Base-by-base conservation (phyloP, 192 early-diverging fungal genomes). In the Chytriomyces hyalinus region DNA sequence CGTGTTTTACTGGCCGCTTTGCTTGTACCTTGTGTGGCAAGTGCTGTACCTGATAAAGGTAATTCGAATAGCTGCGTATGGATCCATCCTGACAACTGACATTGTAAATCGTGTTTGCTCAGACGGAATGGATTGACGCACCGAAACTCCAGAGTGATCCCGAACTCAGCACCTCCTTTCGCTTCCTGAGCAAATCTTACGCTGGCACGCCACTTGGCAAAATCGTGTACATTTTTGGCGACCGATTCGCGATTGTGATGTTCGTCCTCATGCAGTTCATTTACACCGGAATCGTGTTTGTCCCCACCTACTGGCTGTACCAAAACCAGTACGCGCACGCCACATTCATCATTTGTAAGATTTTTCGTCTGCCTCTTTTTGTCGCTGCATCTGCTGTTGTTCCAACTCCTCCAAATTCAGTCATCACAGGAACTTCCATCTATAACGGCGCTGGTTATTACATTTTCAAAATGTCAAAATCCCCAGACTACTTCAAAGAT, bases 381-480 rank as follows among this genome's bases (percentile, higher is more conserved):
- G 36, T 36, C 36, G 36, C 36, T 4, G 36, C 4, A 36, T 36
- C 36, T 36, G 36, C 36, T 4, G 4, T 36, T 36, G 36, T 36
- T 36, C 36, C 36, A 36, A 36, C 36, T 36, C 36, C 36, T 36
- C 36, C 36, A 36, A 36, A 28, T 24, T 17, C 53, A 75, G 61
- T 48, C 24, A 75, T 75, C 11, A 64, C 63, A 6, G 36, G 48
- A 28, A 64, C 65, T 7, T 49, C 73, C 20, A 53, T 75, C 61
- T 75, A 57, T 46, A 75, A 75, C 63, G 73, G 73, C 43, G 73
- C 73, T 28, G 73, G 73, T 5, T 75, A 65, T 48, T 65, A 65
- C 49, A 24, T 65, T 24, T 65, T 49, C 62, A 75, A 75, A 75
- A 13, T 75, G 8, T 49, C 44, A 6, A 43, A 68, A 24, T n/a